A percentile compares a stretch with the other conserved stretches of the same genome.
phyloP scores from a whole-genome alignment of 306 rosid genomes.

The Luffa aegyptiaca region DNA sequence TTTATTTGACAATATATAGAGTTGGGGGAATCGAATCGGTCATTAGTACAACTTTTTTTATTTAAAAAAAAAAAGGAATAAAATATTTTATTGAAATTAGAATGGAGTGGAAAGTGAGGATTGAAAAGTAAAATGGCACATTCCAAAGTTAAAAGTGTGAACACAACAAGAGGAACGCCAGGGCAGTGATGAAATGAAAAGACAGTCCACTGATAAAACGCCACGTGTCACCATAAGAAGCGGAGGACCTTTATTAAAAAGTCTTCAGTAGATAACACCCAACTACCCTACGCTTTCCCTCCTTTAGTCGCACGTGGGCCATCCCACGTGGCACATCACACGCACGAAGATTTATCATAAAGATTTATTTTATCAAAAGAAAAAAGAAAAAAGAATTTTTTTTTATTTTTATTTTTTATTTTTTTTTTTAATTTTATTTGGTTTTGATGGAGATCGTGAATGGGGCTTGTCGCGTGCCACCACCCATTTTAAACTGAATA shows the following conservation, averaged over 20 bases:
- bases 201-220: background rate
- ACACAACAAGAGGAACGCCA: background rate
- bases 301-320: conserved; percentile 9
- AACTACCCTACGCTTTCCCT: background rate
- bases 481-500: background rate
- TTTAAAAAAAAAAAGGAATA: no score
- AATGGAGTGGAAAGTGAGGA: background rate
- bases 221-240: background rate
- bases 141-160: background rate
- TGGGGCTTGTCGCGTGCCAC: conserved; percentile 23
- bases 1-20: no score
- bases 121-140: background rate
- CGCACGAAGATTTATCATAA: background rate
- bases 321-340: conserved; percentile 28
- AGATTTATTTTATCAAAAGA: background rate
- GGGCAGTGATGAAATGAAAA: background rate
- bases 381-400: background rate
- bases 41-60: no score
- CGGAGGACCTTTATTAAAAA: background rate
- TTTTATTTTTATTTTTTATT: background rate
- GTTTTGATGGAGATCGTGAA: background rate
- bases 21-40: no score
- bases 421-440: conserved; percentile 2
- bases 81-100: background rate
- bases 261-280: background rate